phyloP scores from a whole-genome alignment of 2,329 filamentous ascomycete species.

The Calonectria pteridis region DNA sequence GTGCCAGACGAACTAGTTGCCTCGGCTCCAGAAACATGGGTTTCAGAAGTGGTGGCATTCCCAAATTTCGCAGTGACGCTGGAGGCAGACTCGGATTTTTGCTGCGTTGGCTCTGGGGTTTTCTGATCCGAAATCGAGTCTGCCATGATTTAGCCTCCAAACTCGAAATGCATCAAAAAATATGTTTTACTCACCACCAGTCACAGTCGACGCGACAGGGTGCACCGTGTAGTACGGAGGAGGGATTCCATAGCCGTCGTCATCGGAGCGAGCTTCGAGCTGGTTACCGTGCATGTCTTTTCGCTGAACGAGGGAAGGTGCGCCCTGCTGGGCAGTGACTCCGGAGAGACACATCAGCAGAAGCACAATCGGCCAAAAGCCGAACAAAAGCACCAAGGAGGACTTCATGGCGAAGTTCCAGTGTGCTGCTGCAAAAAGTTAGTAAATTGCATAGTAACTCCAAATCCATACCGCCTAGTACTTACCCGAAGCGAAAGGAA shows the following conservation, averaged over 20 bases:
- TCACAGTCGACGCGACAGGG: slow-evolving; percentile 6
- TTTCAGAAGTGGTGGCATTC: neutral
- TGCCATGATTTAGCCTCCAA: slow-evolving; percentile 25
- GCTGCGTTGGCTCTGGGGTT: neutral
- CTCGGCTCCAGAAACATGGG: neutral
- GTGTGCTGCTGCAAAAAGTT: neutral
- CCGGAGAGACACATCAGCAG: slow-evolving; percentile 37
- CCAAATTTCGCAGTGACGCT: neutral
- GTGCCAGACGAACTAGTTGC: neutral
- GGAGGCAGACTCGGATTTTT: neutral
- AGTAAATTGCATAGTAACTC: neutral
- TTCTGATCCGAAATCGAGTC: neutral
- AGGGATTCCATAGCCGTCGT: slow-evolving; percentile 35
- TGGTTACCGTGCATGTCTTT: slow-evolving; percentile 16
- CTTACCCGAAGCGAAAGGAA: neutral
- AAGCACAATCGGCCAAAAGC: slow-evolving; percentile 49
- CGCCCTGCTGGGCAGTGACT: slow-evolving; percentile 19
- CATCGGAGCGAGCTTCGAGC: slow-evolving; percentile 26
- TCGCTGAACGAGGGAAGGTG: slow-evolving; percentile 19
- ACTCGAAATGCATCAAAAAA: too few relatives aligned
- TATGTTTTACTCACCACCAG: slow-evolving; percentile 26
- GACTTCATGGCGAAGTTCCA: slow-evolving; percentile 53
- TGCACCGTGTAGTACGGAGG: slow-evolving; percentile 40
- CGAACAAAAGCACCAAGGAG: slow-evolving; percentile 44
- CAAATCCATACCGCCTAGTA: neutral